Evolutionary conservation across 352 stramenopile genomes (phyloP).

Genomic region (Globisporangium megalacanthum): DNA sequence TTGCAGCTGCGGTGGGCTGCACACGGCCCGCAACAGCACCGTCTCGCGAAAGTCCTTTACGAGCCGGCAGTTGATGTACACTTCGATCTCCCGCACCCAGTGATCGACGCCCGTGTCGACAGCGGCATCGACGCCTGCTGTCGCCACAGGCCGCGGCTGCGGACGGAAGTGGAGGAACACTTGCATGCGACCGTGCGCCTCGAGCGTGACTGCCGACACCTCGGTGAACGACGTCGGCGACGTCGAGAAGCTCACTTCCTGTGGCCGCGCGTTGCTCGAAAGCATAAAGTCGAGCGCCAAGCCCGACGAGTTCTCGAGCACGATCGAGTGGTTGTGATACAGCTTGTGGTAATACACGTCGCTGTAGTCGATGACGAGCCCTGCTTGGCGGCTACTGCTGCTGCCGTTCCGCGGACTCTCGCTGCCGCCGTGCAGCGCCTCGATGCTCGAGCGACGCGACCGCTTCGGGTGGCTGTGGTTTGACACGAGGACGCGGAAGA

Average conservation of each 20-base stretch:
- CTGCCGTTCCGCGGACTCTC: constrained; percentile 10
- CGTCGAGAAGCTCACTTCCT: constrained; percentile 81
- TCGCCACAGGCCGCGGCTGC: constrained; percentile 27
- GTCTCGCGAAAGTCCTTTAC: constrained; percentile 88
- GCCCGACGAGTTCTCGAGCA: constrained; percentile 85
- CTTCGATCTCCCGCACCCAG: constrained; percentile 82
- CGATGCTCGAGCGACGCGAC: constrained; percentile 50
- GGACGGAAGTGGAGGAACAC: constrained; percentile 86
- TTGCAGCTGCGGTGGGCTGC: constrained; percentile 70
- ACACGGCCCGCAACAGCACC: constrained; percentile 71
- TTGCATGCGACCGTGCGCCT: constrained; percentile 63
- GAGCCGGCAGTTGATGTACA: constrained; percentile 84
- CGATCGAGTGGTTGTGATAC: constrained; percentile 87
- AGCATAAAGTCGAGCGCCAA: constrained; percentile 84
- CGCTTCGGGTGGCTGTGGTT: constrained; percentile 60
- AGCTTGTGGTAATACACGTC: constrained; percentile 88
- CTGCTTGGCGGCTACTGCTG: constrained; percentile 3
- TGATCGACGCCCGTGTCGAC: constrained; percentile 23
- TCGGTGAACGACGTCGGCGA: constrained; percentile 82
- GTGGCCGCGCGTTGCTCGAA: constrained; percentile 70
- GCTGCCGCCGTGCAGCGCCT: constrained; percentile 17
- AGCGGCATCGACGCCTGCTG: background rate
- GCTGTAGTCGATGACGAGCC: constrained; percentile 75
- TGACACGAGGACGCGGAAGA: constrained; percentile 85
- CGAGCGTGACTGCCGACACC: constrained; percentile 69